These are phyloP conservation scores for Trifolium repens DNA, from an alignment of 306 rosid species.

Conservation along the genomic window DNA sequence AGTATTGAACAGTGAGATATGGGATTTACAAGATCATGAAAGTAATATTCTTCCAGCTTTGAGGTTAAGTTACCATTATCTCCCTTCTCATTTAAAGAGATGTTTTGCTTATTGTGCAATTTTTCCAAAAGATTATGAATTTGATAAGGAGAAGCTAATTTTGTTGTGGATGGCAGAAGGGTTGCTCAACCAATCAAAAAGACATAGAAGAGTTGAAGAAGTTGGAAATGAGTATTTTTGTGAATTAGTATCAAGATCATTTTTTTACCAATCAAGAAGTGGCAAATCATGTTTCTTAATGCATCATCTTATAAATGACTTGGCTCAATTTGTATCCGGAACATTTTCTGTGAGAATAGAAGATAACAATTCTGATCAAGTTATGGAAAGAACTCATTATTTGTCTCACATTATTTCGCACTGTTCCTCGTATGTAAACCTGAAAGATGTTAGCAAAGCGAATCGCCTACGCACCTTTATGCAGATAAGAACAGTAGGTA, in stretches of 20 bases:
- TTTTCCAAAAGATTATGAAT: slow-evolving; percentile 49
- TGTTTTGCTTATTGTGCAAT: slow-evolving; percentile 56
- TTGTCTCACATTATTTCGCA: slow-evolving; percentile 45
- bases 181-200: slow-evolving; percentile 40
- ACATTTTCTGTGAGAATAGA: slow-evolving; percentile 47
- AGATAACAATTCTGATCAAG: slow-evolving; percentile 31
- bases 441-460: slow-evolving; percentile 36
- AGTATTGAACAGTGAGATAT: slow-evolving; percentile 49
- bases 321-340: slow-evolving; percentile 50
- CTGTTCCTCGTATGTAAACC: slow-evolving; percentile 29
- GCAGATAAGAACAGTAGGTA: slow-evolving; percentile 19
- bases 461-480: slow-evolving; percentile 44
- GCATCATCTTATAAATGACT: slow-evolving; percentile 52
- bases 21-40: slow-evolving; percentile 48
- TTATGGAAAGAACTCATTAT: slow-evolving; percentile 44
- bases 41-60: slow-evolving; percentile 53
- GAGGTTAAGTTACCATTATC: slow-evolving; percentile 51
- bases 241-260: slow-evolving; percentile 51
- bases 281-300: slow-evolving; percentile 42
- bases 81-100: slow-evolving; percentile 53
- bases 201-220: slow-evolving; percentile 46
- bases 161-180: slow-evolving; percentile 60
- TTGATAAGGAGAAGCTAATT: slow-evolving; percentile 43
- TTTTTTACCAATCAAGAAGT: slow-evolving; percentile 46
- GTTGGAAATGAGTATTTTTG: slow-evolving; percentile 49